Conservation (phyloP, 176 grass and related monocot species). For the Rhipidocladum racemiflorum region DNA sequence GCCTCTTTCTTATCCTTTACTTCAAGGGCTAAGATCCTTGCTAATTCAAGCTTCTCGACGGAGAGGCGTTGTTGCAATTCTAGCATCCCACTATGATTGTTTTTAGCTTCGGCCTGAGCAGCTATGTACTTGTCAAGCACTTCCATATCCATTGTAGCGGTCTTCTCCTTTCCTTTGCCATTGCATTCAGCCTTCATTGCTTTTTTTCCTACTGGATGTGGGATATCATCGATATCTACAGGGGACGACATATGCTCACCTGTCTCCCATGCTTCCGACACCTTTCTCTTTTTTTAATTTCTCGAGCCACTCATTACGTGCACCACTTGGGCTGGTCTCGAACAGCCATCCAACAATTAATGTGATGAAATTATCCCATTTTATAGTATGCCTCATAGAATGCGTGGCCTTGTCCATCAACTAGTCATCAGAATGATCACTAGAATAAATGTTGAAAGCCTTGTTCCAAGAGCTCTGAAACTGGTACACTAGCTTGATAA, state of each 20-base stretch:
- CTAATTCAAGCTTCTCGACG: not conserved
- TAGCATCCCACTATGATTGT: not conserved
- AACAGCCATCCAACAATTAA: not conserved
- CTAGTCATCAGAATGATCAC: too few species aligned
- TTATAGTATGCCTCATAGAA: not conserved
- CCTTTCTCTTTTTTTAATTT: not conserved
- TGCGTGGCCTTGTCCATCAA: too few species aligned
- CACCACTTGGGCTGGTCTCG: not conserved
- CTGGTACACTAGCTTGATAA: too few species aligned
- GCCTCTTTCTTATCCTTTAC: not conserved
- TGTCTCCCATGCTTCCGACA: not conserved
- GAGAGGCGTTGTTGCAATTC: not conserved
- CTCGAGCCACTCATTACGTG: not conserved
- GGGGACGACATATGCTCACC: too few species aligned
- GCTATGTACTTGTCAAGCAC: not conserved
- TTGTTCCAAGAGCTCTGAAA: too few species aligned
- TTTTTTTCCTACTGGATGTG: not conserved
- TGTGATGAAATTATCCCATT: not conserved
- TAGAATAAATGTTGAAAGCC: too few species aligned
- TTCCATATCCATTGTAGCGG: not conserved
- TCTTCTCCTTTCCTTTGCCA: not conserved
- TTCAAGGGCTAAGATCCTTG: not conserved
- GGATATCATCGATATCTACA: not conserved
- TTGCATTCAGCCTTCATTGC: not conserved
- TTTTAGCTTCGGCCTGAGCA: not conserved